Evolutionary conservation across 2,329 filamentous ascomycete species (phyloP), one percentile per base, ranked within the genome.

Genomic region (Geoglossum cookeanum): DNA sequence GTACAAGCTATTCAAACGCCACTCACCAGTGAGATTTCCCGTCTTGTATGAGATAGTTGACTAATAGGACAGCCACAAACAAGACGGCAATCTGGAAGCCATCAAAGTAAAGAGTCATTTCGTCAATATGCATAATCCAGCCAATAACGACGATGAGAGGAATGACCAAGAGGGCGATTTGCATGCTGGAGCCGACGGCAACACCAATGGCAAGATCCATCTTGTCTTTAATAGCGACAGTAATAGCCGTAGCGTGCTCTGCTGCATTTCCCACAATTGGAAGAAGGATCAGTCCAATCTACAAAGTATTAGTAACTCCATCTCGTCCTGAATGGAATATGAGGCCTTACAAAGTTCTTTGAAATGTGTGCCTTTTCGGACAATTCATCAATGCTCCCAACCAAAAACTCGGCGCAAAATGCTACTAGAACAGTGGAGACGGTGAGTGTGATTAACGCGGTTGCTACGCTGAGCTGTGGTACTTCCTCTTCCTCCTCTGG

Each of bases 91-190:
- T 83, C 71, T 95, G 87, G 74, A 96, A 96, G 0, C 82, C 82
- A 65, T 94, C 87, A 67, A 95, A 92, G 67, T 84, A 84, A 4
- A 94, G 77, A 22, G 82, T 87, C 87, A 85, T 82, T 42, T 74
- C 70, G 55, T 78, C 71, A 17, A 78, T 73, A 56, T 77, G 77
- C 56, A 78, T 72, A 58, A 75, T 75, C 80, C 80, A 83, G 57
- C 78, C 79, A 56, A 83, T 72, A 45, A 83, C 72, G 27, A 83
- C 75, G 62, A 78, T 73, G 47, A 83, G 65, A 1, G 80, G 80
- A 57, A 82, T 69, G 35, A 83, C 78, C 33, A 83, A 69, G 27
- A 83, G 69, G 0, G 80, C 79, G 63, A 83, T 83, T 65, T 83
- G 80, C 74, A 83, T 79, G 61, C 75, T 79, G 0, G 77, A 80